These are phyloP conservation scores for Podila epicladia DNA, from an alignment of 192 early-diverging fungal species.

Conservation along the genomic window DNA sequence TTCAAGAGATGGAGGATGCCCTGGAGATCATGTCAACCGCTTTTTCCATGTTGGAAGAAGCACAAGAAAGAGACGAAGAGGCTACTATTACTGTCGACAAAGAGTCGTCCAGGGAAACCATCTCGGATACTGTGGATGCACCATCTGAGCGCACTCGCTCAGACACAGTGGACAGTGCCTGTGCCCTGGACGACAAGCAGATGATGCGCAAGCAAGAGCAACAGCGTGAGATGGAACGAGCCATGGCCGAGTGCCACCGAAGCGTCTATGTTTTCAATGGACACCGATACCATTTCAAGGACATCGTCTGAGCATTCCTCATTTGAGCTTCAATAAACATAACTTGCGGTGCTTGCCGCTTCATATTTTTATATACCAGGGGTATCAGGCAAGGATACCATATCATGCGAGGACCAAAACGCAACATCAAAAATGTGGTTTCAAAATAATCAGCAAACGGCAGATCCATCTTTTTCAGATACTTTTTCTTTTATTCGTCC, in stretches of 20 bases:
- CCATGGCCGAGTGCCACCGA: neutral
- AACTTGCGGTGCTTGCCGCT: too few species aligned
- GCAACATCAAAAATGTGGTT: too few species aligned
- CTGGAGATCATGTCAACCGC: conserved; percentile 1
- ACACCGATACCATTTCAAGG: conserved; percentile 16
- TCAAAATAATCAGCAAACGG: too few species aligned
- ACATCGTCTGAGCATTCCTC: neutral
- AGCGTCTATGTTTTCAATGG: conserved; percentile 28
- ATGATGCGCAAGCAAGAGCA: neutral
- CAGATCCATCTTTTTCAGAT: too few species aligned
- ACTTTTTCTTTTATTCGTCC: too few species aligned
- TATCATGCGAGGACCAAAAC: too few species aligned
- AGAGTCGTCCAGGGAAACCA: neutral
- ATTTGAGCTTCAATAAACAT: neutral
- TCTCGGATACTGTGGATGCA: neutral
- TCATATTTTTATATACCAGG: too few species aligned
- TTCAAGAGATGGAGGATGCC: neutral
- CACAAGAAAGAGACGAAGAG: too few species aligned
- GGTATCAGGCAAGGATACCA: too few species aligned
- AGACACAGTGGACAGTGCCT: neutral
- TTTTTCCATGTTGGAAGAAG: neutral
- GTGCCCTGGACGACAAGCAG: neutral
- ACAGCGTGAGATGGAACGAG: neutral
- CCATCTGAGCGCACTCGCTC: neutral
- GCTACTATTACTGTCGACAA: neutral